Evolutionary conservation across 1,284 basidiomycete genomes (phyloP).

Genomic region (Ustilago xerochloae): DNA sequence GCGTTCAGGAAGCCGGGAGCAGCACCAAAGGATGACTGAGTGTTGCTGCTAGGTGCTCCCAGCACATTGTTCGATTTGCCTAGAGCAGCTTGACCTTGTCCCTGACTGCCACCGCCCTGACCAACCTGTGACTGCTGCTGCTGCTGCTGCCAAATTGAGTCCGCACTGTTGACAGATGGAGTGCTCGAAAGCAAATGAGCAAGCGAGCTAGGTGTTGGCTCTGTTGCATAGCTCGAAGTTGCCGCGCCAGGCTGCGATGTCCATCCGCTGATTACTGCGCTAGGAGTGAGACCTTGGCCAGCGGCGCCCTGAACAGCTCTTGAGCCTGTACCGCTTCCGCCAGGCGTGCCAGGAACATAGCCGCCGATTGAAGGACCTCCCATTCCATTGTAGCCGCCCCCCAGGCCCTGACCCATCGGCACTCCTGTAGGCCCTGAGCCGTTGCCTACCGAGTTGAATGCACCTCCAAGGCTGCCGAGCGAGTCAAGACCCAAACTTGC

Average conservation of each 20-base stretch:
- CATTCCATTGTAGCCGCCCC: slow-evolving; percentile 39
- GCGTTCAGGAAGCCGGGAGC: neutral
- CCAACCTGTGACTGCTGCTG: slow-evolving; percentile 1
- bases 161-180: slow-evolving; percentile 9
- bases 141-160: slow-evolving; percentile 25
- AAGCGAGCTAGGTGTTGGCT: slow-evolving; percentile 16
- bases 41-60: neutral
- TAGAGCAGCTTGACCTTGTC: neutral
- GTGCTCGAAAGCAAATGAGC: slow-evolving; percentile 16
- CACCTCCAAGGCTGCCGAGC: slow-evolving; percentile 28
- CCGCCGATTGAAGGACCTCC: slow-evolving; percentile 29
- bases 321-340: neutral
- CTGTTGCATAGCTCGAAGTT: slow-evolving; percentile 14
- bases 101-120: neutral
- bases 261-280: slow-evolving; percentile 28
- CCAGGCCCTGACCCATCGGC: slow-evolving; percentile 28
- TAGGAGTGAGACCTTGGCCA: slow-evolving; percentile 12
- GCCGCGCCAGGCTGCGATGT: slow-evolving; percentile 16
- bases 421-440: neutral
- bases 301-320: neutral
- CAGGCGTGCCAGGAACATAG: neutral
- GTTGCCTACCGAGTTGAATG: slow-evolving; percentile 2
- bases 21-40: neutral
- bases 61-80: neutral
- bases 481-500: slow-evolving; percentile 36